Evolutionary conservation across 2,329 filamentous ascomycete genomes (phyloP).

Genomic region (Epichloe scottii): DNA sequence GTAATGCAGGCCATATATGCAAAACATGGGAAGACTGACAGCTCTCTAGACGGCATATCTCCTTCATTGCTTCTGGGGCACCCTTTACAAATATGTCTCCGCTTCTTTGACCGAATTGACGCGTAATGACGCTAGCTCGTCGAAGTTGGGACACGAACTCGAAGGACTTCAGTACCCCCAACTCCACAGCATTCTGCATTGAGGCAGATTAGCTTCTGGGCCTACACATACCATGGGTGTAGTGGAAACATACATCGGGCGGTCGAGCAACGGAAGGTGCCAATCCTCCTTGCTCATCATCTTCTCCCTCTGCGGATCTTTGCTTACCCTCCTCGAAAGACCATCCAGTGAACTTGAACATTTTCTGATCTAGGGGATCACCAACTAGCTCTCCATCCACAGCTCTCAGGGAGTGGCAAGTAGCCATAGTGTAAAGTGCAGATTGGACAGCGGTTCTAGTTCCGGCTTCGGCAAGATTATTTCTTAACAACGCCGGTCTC

Average conservation of each 20-base stretch:
- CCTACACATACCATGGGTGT: constrained; percentile 8
- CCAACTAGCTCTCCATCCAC: constrained; percentile 84
- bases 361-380: constrained; percentile 90
- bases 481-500: constrained; percentile 23
- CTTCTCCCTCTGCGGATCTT: constrained; percentile 47
- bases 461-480: background rate
- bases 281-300: constrained; percentile 63
- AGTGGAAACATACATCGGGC: constrained; percentile 35
- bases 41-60: constrained; percentile 75
- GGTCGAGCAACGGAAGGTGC: constrained; percentile 84
- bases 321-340: constrained; percentile 79
- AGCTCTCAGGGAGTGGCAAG: constrained; percentile 80
- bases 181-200: constrained; percentile 50
- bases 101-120: constrained; percentile 73
- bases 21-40: constrained; percentile 37
- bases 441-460: constrained; percentile 28
- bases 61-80: constrained; percentile 89
- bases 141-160: constrained; percentile 91
- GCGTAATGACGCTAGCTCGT: constrained; percentile 83
- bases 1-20: background rate
- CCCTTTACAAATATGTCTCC: constrained; percentile 91
- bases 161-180: constrained; percentile 83
- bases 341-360: constrained; percentile 97
- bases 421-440: constrained; percentile 88
- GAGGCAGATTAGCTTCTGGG: constrained; percentile 5